Percentiles rank a stretch among this genome's conserved stretches.
phyloP scores from a whole-genome alignment of 305 asterid species.

The Rubia balearica region DNA sequence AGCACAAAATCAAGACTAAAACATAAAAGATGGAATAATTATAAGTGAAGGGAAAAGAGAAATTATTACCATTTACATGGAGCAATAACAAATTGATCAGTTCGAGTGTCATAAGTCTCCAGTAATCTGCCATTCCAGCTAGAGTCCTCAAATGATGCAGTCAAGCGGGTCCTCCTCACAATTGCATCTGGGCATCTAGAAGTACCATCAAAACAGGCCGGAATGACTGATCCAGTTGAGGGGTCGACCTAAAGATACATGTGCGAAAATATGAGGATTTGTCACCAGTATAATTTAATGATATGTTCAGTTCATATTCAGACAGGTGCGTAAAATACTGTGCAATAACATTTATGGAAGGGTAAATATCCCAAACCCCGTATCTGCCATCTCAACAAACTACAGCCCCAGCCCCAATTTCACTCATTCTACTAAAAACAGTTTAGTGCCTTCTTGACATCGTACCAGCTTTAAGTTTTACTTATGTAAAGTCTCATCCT shows the following conservation, averaged over 20 bases:
- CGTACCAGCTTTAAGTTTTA: background rate
- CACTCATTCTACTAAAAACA: background rate
- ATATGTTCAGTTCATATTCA: background rate
- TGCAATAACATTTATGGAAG: background rate
- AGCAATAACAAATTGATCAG: constrained; percentile 60
- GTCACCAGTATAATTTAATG: background rate
- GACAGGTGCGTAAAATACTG: background rate
- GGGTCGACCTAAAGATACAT: constrained; percentile 52
- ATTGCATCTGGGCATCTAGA: constrained; percentile 90
- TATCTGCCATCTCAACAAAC: background rate
- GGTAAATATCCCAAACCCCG: background rate
- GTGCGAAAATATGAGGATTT: background rate
- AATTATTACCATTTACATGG: constrained; percentile 66
- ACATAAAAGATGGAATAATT: constrained; percentile 4
- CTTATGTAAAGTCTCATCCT: background rate
- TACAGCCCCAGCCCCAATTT: background rate
- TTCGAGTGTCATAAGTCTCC: constrained; percentile 63
- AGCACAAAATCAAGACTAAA: constrained; percentile 4
- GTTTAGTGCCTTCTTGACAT: background rate
- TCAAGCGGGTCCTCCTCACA: constrained; percentile 75
- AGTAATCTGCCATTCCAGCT: constrained; percentile 55
- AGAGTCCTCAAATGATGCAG: constrained; percentile 60
- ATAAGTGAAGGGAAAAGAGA: constrained; percentile 8
- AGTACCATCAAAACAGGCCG: constrained; percentile 64
- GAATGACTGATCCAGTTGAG: constrained; percentile 53